These are phyloP conservation scores for Rubroboletus pulcherrimus DNA, from an alignment of 768 basidiomycete species.

Conservation along the genomic window DNA sequence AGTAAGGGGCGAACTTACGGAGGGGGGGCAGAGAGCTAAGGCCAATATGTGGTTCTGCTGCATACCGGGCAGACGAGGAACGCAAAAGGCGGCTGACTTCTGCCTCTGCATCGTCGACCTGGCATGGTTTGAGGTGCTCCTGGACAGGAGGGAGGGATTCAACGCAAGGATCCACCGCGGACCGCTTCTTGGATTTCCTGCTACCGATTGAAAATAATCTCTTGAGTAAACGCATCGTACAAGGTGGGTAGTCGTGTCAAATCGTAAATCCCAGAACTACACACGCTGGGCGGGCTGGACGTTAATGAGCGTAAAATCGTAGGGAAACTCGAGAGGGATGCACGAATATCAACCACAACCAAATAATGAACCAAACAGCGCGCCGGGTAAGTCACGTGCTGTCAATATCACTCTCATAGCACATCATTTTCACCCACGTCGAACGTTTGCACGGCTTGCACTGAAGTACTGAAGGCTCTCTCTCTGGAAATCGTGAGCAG, in stretches of 20 bases:
- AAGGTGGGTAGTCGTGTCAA: slow-evolving; percentile 19
- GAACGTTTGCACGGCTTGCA: neutral
- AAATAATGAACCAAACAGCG: slow-evolving; percentile 40
- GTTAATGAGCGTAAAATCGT: slow-evolving; percentile 26
- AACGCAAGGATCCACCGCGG: slow-evolving; percentile 23
- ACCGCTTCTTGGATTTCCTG: slow-evolving; percentile 54
- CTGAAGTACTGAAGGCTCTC: slow-evolving; percentile 11
- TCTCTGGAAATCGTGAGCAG: slow-evolving; percentile 50
- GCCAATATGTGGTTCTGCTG: slow-evolving; percentile 53
- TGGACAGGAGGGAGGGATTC: slow-evolving; percentile 27
- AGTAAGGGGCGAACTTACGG: slow-evolving; percentile 46
- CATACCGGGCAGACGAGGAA: slow-evolving; percentile 67
- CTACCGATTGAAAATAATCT: slow-evolving; percentile 65
- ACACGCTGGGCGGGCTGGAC: slow-evolving; percentile 22
- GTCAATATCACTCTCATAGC: neutral
- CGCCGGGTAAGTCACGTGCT: slow-evolving; percentile 20
- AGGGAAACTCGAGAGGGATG: neutral
- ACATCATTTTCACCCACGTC: neutral
- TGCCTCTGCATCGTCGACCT: slow-evolving; percentile 44
- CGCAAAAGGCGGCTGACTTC: slow-evolving; percentile 53
- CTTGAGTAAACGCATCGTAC: slow-evolving; percentile 64
- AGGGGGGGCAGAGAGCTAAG: slow-evolving; percentile 60
- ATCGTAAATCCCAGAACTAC: slow-evolving; percentile 23
- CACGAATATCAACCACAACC: slow-evolving; percentile 33
- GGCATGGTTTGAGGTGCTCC: slow-evolving; percentile 9